These are phyloP conservation scores for Blastobotrys elegans DNA, from an alignment of 1,139 yeast species.

Conservation along the genomic window DNA sequence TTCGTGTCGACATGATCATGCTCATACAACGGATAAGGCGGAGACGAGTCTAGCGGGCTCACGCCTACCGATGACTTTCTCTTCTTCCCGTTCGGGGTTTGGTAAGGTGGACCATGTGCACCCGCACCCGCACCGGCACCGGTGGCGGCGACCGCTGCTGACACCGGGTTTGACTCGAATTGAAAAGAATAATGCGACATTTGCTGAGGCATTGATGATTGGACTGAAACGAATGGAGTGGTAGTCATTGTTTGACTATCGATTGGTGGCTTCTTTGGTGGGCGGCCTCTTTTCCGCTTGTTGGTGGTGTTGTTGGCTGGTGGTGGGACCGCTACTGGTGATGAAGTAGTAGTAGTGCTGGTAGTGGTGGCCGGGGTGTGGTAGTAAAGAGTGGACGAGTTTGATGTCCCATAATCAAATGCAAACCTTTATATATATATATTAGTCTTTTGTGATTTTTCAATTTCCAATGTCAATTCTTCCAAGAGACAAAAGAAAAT, in stretches of 20 bases:
- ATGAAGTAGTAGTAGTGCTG: background rate
- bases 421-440: background rate
- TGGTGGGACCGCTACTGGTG: constrained; percentile 4
- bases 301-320: constrained; percentile 2
- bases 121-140: no score
- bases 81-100: background rate
- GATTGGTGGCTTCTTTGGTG: constrained; percentile 26
- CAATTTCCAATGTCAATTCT: no score
- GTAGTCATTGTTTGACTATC: constrained; percentile 26
- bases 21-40: background rate
- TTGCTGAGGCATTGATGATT: constrained; percentile 10
- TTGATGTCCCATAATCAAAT: background rate
- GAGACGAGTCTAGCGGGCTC: background rate
- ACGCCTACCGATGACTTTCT: background rate
- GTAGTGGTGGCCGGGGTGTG: background rate
- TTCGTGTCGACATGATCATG: background rate
- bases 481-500: background rate
- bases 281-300: constrained; percentile 23
- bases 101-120: no score
- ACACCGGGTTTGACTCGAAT: constrained; percentile 6
- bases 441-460: background rate
- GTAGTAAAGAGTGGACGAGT: background rate
- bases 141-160: no score
- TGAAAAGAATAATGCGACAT: constrained; percentile 16
- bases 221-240: constrained; percentile 20